Evolutionary conservation across 169 alveolate species (phyloP).

Genomic region (Plasmodium gallinaceum): DNA sequence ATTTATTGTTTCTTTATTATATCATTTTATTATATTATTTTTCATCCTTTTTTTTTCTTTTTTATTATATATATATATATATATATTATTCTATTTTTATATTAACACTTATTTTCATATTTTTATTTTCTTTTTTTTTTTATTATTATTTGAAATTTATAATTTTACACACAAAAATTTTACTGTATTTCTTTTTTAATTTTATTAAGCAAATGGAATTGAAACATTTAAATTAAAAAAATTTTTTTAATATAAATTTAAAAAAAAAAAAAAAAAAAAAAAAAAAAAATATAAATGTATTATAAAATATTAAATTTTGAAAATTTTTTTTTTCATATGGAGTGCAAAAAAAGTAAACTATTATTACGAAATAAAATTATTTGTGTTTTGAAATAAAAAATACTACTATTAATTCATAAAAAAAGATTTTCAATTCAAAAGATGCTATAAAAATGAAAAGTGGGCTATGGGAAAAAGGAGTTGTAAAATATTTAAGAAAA

Average conservation of each 20-base stretch:
- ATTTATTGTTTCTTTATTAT: not conserved
- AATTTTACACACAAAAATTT: constrained; percentile 17
- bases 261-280: constrained; percentile 12
- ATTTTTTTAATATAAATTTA: constrained; percentile 5
- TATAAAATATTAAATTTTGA: too few relatives aligned
- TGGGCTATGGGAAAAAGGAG: constrained; percentile 54
- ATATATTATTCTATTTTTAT: not conserved
- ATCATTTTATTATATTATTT: not conserved
- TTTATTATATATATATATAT: not conserved
- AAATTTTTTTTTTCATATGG: not conserved
- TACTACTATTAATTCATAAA: too few relatives aligned
- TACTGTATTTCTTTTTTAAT: not conserved
- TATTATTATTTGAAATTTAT: not conserved
- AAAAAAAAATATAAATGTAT: too few relatives aligned
- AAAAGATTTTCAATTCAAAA: too few relatives aligned
- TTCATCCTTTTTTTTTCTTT: constrained; percentile 14
- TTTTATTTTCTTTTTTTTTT: not conserved
- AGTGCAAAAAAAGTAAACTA: not conserved
- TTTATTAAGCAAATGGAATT: not conserved
- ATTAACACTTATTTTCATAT: not conserved
- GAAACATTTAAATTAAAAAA: constrained; percentile 10
- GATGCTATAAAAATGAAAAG: constrained; percentile 32
- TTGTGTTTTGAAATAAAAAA: too few relatives aligned
- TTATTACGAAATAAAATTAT: not conserved
- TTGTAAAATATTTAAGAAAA: constrained; percentile 27